Evolutionary conservation across 164 flowering plant genomes (phyloP).

Genomic region (Macadamia integrifolia): DNA sequence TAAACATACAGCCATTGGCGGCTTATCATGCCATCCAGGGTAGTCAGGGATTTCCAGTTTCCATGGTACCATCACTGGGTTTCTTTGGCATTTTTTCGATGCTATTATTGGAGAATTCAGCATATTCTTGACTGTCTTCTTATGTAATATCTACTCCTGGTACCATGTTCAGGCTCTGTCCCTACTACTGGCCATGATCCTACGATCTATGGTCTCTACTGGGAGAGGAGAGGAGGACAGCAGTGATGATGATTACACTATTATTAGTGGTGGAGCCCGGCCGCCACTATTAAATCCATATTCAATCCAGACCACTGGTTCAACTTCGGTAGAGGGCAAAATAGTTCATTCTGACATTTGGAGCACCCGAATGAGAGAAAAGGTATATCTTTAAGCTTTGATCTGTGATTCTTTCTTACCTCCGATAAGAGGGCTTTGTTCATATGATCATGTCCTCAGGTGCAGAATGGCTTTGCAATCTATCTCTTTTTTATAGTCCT

Average conservation of each 20-base stretch:
- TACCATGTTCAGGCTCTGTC: constrained; percentile 44
- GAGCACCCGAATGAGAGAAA: constrained; percentile 71
- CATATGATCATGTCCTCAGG: background rate
- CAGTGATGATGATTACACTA: constrained; percentile 49
- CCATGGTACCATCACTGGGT: too few relatives aligned
- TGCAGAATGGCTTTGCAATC: background rate
- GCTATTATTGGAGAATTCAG: background rate
- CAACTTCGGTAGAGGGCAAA: constrained; percentile 32
- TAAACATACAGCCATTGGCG: too few relatives aligned
- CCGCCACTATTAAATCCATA: constrained; percentile 54
- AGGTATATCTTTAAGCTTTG: constrained; percentile 33
- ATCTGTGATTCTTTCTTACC: too few relatives aligned
- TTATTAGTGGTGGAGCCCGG: constrained; percentile 30
- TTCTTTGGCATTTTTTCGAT: background rate
- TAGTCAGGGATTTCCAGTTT: background rate
- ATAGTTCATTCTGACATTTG: constrained; percentile 47
- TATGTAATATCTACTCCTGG: background rate
- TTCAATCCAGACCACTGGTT: constrained; percentile 36
- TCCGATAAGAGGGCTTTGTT: too few relatives aligned
- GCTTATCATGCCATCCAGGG: too few relatives aligned
- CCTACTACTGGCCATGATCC: constrained; percentile 45
- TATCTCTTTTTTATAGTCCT: background rate
- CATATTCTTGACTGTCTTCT: background rate
- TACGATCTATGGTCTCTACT: constrained; percentile 56
- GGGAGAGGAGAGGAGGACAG: constrained; percentile 30